A percentile compares a stretch with the other conserved stretches of the same genome.
phyloP scores from a whole-genome alignment of 2,329 filamentous ascomycete genomes.

The Trichoderma sp. region DNA sequence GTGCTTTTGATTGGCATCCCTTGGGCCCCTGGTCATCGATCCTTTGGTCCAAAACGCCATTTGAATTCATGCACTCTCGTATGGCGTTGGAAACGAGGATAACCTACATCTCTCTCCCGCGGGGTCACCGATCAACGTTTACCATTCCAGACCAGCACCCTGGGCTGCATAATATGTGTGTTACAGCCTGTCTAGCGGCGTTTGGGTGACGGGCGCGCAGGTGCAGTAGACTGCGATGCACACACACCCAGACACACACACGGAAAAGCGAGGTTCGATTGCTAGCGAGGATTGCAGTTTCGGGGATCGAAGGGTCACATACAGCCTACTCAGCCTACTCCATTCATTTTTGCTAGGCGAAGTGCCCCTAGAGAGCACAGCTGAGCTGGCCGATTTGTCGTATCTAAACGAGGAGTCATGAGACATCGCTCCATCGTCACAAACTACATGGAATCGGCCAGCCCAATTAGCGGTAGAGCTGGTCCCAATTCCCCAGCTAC shows the following conservation, averaged over 20 bases:
- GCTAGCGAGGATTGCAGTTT: neutral
- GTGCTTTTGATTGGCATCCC: conserved; percentile 4
- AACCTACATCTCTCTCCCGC: neutral
- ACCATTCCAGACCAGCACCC: conserved; percentile 5
- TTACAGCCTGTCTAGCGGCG: neutral
- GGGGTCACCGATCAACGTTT: neutral
- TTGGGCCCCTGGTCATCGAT: neutral
- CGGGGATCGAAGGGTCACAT: neutral
- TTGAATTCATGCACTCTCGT: neutral
- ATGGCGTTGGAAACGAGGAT: neutral
- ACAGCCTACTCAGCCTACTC: neutral
- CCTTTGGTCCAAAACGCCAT: neutral
- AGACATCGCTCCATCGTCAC: neutral
- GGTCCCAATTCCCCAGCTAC: neutral
- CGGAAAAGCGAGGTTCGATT: neutral
- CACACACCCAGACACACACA: neutral
- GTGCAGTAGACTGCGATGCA: neutral
- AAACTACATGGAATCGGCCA: neutral
- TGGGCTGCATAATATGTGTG: neutral
- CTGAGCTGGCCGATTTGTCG: neutral
- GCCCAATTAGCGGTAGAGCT: neutral
- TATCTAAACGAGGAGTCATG: neutral
- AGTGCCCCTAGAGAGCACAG: neutral
- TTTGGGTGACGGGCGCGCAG: neutral
- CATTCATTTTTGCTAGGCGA: neutral